A percentile compares a stretch with the other conserved stretches of the same genome.
These are phyloP conservation scores for Hemerocallis citrina DNA, from an alignment of 106 monocot genomes.

Conservation along the genomic window DNA sequence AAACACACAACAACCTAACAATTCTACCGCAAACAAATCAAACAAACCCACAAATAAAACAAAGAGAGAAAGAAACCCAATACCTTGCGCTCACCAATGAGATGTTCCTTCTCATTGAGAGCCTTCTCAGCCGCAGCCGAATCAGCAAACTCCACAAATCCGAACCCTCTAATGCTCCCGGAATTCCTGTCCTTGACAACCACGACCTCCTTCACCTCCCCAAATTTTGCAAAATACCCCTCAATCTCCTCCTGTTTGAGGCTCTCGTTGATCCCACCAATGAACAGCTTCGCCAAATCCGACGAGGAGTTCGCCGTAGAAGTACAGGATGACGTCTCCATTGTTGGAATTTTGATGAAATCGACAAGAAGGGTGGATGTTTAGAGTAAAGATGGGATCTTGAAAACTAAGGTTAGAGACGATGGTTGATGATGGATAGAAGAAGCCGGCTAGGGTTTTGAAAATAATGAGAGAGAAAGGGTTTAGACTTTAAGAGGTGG, in stretches of 20 bases:
- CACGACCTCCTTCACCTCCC: conserved; percentile 55
- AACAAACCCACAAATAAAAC: background rate
- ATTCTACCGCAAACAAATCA: background rate
- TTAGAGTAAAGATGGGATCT: background rate
- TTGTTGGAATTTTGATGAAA: no score
- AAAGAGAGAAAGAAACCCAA: background rate
- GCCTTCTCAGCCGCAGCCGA: conserved; percentile 37
- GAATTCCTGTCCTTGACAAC: conserved; percentile 49
- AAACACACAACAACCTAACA: background rate
- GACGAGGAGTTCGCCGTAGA: background rate
- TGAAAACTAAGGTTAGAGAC: no score
- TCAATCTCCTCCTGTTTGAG: conserved; percentile 42
- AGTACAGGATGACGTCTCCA: conserved; percentile 9
- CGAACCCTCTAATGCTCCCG: conserved; percentile 54
- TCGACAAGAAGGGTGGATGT: background rate
- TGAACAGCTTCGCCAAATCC: conserved; percentile 42
- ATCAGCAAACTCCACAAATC: conserved; percentile 55
- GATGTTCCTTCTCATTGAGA: conserved; percentile 32
- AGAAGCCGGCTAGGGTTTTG: no score
- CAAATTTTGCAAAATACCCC: conserved; percentile 51
- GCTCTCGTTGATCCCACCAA: conserved; percentile 63
- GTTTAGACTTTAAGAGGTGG: no score
- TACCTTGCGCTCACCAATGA: conserved; percentile 31
- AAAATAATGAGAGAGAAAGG: no score
- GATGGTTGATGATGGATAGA: no score